phyloP scores from a whole-genome alignment of 768 basidiomycete species.

The Macrolepiota dolichaula region DNA sequence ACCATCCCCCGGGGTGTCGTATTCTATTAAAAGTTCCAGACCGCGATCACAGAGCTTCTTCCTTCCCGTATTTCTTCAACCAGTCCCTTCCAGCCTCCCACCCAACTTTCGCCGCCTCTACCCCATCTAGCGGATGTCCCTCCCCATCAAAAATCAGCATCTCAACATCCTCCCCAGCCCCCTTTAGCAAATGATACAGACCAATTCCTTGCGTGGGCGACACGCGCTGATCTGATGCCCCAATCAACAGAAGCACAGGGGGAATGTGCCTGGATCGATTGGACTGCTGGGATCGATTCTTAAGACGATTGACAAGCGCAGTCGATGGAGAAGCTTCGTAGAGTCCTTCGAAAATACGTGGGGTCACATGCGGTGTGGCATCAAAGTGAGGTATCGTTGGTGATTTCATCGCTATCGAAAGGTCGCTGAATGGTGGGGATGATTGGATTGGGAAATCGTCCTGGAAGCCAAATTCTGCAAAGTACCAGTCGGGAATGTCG shows the following conservation, averaged over 20 bases:
- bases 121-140: conserved; percentile 60
- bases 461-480: conserved; percentile 40
- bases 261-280: conserved; percentile 14
- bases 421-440: conserved; percentile 17
- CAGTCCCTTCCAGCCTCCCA: conserved; percentile 53
- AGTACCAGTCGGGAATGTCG: conserved; percentile 74
- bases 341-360: conserved; percentile 40
- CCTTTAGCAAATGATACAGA: conserved; percentile 67
- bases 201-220: conserved; percentile 58
- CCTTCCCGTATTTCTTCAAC: conserved; percentile 27
- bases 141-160: conserved; percentile 62
- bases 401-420: conserved; percentile 5
- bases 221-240: conserved; percentile 59
- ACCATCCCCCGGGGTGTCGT: no score
- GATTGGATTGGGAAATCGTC: conserved; percentile 31
- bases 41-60: not conserved
- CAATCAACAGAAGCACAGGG: conserved; percentile 57
- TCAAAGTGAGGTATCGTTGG: not conserved
- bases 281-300: conserved; percentile 9
- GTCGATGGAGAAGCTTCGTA: conserved; percentile 52
- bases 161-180: conserved; percentile 38
- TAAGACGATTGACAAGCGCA: conserved; percentile 45
- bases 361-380: conserved; percentile 35
- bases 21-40: not conserved
- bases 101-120: conserved; percentile 52